Evolutionary conservation across 2,329 filamentous ascomycete species (phyloP), one percentile per base, ranked within the genome.

Genomic region (Colletotrichum nymphaeae): DNA sequence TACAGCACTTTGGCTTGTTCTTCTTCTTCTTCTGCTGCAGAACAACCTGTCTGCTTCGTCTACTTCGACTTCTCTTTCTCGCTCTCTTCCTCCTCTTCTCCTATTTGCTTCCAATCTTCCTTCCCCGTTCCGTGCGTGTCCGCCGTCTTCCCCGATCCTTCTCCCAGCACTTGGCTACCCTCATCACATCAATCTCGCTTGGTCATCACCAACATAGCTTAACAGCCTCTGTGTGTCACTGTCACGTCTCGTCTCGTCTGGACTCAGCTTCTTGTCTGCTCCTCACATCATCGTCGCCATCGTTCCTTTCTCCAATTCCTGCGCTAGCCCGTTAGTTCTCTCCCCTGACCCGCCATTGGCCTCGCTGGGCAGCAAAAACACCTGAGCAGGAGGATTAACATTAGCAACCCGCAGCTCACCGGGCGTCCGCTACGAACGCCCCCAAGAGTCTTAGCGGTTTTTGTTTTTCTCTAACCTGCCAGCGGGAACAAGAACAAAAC

Each of bases 401-500:
- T 65, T 70, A 65, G 42, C 67, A 73, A 65, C 60, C 60, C 59
- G 66, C 67, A 70, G 67, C 67, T 67, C 55, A 52, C 67, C 62
- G 60, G 67, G 66, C 67, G 70, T 73, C 66, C 70, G 64, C 70
- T 70, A 70, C 60, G 55, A 70, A 56, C 67, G 55, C 66, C 66
- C 55, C 24, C 46, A 14, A 60, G 42, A 24, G 8, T 28, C 57
- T 65, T 73, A 70, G 70, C 66, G 70, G 22, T 35, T 28, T 22
- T 52, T 63, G 9, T 46, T n/a, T 52, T 69, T 59, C 63, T 42
- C 69, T 63, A 62, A 69, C 59, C n/a, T 73, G 55, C 67, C 53
- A 56, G 55, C 70, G 70, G 70, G 59, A 35, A 12, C 32, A 35
- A 35, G 32, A 35, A 49, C 70, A 56, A 73, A 70, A 65, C 67